Percentiles rank a stretch among this genome's conserved stretches.
Evolutionary conservation across 768 basidiomycete species (phyloP).

Genomic region (Agrocybe pediades): DNA sequence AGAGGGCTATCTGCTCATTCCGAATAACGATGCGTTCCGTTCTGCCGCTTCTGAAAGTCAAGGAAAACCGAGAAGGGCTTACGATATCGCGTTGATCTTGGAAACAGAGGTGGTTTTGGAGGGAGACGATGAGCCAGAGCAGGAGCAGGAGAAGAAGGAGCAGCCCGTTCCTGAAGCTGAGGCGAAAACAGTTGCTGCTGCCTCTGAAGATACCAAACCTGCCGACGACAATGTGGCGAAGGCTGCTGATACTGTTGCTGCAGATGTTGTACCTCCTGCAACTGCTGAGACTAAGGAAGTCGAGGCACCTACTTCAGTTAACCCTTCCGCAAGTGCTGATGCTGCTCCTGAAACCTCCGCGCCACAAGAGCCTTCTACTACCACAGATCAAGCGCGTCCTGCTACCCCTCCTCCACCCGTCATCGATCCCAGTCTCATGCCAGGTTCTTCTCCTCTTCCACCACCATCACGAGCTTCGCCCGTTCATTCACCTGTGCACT

Average conservation of each 20-base stretch:
- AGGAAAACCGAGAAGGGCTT: constrained; percentile 19
- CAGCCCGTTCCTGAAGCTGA: background rate
- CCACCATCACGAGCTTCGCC: constrained; percentile 18
- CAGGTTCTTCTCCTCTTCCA: constrained; percentile 10
- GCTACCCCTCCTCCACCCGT: background rate
- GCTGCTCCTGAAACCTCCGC: background rate
- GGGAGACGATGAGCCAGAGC: constrained; percentile 1
- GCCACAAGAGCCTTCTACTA: background rate
- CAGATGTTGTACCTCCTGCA: background rate
- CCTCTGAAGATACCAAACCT: background rate
- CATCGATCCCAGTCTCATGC: background rate
- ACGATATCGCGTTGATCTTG: constrained; percentile 40
- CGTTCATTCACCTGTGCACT: constrained; percentile 15
- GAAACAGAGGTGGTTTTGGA: constrained; percentile 26
- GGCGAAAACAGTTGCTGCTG: background rate
- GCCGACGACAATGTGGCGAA: background rate
- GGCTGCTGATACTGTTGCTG: background rate
- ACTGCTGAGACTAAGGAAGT: background rate
- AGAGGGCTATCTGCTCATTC: constrained; percentile 40
- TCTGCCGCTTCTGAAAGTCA: background rate
- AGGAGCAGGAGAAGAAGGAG: background rate
- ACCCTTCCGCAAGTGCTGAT: background rate
- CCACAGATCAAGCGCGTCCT: background rate
- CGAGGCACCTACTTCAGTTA: background rate
- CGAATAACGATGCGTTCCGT: constrained; percentile 23